phyloP scores from a whole-genome alignment of 768 basidiomycete species.

The Cubamyces sp. region DNA sequence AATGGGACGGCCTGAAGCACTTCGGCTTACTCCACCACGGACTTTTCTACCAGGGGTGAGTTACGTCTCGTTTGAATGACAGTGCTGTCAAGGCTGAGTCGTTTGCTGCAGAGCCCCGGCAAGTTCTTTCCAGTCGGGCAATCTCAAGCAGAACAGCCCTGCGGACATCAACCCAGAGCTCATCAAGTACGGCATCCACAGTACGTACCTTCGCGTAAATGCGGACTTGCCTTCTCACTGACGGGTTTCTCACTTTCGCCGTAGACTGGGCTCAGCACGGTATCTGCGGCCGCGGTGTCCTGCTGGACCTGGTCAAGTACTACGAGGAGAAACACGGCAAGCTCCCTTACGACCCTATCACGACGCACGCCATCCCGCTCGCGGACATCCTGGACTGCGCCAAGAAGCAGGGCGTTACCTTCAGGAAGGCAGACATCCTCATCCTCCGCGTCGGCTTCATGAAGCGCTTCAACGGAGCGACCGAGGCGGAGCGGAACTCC shows the following conservation, averaged over 20 bases:
- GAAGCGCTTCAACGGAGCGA: conserved; percentile 51
- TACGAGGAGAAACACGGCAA: conserved; percentile 43
- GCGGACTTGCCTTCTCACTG: neutral
- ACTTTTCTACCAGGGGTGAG: conserved; percentile 66
- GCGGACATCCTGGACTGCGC: conserved; percentile 62
- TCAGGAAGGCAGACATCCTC: conserved; percentile 62
- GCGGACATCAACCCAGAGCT: conserved; percentile 47
- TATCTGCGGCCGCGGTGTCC: conserved; percentile 68
- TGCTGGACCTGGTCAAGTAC: conserved; percentile 63
- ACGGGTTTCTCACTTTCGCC: neutral
- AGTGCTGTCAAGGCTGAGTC: neutral
- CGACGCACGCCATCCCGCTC: conserved; percentile 52
- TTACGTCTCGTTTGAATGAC: neutral
- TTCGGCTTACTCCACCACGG: conserved; percentile 54
- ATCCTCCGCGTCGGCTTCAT: conserved; percentile 65
- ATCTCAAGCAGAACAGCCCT: conserved; percentile 52
- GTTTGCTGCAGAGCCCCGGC: conserved; percentile 44
- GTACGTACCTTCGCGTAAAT: conserved; percentile 41
- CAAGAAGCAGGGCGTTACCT: conserved; percentile 58
- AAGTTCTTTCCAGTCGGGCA: conserved; percentile 47
- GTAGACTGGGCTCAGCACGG: conserved; percentile 73
- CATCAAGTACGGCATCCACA: conserved; percentile 66
- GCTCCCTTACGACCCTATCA: conserved; percentile 68
- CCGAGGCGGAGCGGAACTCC: conserved; percentile 49
- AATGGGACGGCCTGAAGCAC: conserved; percentile 71